Percentiles rank a stretch among this genome's conserved stretches.
Evolutionary conservation across 2,329 filamentous ascomycete species (phyloP).

Genomic region (Graphium sp.): DNA sequence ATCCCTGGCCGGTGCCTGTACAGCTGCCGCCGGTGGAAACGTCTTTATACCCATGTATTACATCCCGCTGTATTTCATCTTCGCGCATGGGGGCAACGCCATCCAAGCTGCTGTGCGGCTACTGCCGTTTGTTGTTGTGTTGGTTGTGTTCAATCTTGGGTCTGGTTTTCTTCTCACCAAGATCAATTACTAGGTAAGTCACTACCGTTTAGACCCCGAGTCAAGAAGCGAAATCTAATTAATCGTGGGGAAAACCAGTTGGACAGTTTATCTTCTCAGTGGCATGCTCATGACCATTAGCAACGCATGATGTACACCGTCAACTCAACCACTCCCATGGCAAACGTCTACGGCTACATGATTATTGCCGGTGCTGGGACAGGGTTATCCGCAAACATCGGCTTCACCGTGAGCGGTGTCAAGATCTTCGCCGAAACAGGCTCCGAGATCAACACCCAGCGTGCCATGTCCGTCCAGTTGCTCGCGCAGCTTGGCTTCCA

Average conservation of each 20-base stretch:
- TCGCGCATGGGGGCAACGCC: conserved; percentile 7
- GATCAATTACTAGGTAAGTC: conserved; percentile 7
- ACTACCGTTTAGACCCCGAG: conserved; percentile 5
- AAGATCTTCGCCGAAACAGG: conserved; percentile 6
- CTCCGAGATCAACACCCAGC: conserved; percentile 1
- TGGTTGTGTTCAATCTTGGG: conserved; percentile 6
- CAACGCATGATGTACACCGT: conserved; percentile 4
- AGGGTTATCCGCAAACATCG: conserved; percentile 9
- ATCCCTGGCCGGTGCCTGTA: too few species aligned
- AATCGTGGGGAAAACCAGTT: too few species aligned
- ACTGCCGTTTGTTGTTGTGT: conserved; percentile 7
- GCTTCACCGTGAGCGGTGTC: conserved; percentile 11
- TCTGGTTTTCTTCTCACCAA: conserved; percentile 7
- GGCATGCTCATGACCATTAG: conserved; percentile 6
- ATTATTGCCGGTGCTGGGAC: conserved; percentile 5
- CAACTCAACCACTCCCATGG: conserved; percentile 5
- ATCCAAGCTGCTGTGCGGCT: conserved; percentile 6
- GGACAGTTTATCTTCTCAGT: conserved; percentile 5
- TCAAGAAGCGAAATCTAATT: too few species aligned
- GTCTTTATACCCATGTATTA: conserved; percentile 8
- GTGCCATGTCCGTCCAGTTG: not conserved
- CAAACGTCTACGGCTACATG: conserved; percentile 8
- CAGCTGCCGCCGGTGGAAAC: conserved; percentile 5
- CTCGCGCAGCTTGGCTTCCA: too few species aligned
- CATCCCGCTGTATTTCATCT: conserved; percentile 8